Conservation (phyloP, 2,329 filamentous ascomycete species). For the Sclerotinia borealis region DNA sequence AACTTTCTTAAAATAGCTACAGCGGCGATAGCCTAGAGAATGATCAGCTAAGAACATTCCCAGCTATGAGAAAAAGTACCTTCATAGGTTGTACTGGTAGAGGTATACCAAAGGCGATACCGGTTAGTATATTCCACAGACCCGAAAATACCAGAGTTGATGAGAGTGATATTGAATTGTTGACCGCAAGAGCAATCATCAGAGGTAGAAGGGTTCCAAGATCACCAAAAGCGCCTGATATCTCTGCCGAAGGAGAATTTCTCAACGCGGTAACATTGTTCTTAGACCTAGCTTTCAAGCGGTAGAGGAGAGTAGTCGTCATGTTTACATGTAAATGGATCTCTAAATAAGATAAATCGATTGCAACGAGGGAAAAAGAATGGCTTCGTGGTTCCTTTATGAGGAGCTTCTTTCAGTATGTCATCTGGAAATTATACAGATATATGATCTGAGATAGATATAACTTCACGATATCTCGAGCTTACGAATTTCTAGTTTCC, state of each 20-base stretch:
- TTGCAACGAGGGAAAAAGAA: not conserved
- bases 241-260: conserved; percentile 59
- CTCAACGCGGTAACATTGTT: conserved; percentile 53
- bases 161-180: conserved; percentile 72
- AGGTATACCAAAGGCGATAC: conserved; percentile 77
- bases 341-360: not conserved
- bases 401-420: not conserved
- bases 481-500: not conserved
- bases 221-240: conserved; percentile 85
- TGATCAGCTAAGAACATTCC: conserved; percentile 25
- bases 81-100: conserved; percentile 87
- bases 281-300: conserved; percentile 14
- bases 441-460: not conserved
- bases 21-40: conserved; percentile 74
- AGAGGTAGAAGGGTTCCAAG: conserved; percentile 85
- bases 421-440: not conserved
- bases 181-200: conserved; percentile 76
- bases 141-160: conserved; percentile 86
- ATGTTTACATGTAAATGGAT: not conserved
- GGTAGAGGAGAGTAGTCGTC: not conserved
- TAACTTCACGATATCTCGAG: not conserved
- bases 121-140: conserved; percentile 78
- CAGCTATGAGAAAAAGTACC: conserved; percentile 32
- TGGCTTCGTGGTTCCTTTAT: not conserved
- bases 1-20: conserved; percentile 71